A percentile compares a stretch with the other conserved stretches of the same genome.
Evolutionary conservation across 345 rosid genomes (phyloP).

Genomic region (Populus alba): DNA sequence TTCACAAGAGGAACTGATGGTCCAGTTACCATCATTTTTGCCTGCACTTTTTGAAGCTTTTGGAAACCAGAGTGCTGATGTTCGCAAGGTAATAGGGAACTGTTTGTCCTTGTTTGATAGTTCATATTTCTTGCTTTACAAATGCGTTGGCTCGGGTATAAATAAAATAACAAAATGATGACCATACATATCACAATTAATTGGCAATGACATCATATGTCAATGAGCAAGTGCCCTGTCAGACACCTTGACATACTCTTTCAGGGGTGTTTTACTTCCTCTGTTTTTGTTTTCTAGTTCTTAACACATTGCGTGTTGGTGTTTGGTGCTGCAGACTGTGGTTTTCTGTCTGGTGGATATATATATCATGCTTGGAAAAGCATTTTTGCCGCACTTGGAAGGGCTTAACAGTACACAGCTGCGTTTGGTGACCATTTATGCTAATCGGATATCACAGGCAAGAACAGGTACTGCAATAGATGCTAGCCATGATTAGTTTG

Average conservation of each 20-base stretch:
- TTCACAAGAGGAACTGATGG: slow-evolving; percentile 81
- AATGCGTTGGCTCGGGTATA: too few species aligned
- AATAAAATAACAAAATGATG: neutral
- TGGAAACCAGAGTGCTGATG: slow-evolving; percentile 94
- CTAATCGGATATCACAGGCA: slow-evolving; percentile 96
- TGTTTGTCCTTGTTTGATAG: too few species aligned
- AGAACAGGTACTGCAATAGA: slow-evolving; percentile 75
- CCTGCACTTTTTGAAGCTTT: slow-evolving; percentile 98
- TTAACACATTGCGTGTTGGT: neutral
- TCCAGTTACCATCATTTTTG: slow-evolving; percentile 77
- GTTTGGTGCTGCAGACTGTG: slow-evolving; percentile 62
- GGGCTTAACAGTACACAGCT: slow-evolving; percentile 87
- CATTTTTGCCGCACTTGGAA: slow-evolving; percentile 90
- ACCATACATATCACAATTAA: neutral
- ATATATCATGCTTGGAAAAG: slow-evolving; percentile 94
- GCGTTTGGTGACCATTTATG: slow-evolving; percentile 89
- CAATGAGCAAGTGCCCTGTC: too few species aligned
- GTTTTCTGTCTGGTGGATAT: slow-evolving; percentile 99
- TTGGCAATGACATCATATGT: too few species aligned
- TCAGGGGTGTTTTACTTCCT: too few species aligned
- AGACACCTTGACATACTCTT: too few species aligned
- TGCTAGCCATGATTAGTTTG: slow-evolving; percentile 33
- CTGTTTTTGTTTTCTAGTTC: neutral
- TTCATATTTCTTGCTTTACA: too few species aligned
- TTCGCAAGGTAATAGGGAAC: slow-evolving; percentile 70